Evolutionary conservation across 164 flowering plant genomes (phyloP), one percentile per base, ranked within the genome.

Genomic region (Umbilicus rupestris): DNA sequence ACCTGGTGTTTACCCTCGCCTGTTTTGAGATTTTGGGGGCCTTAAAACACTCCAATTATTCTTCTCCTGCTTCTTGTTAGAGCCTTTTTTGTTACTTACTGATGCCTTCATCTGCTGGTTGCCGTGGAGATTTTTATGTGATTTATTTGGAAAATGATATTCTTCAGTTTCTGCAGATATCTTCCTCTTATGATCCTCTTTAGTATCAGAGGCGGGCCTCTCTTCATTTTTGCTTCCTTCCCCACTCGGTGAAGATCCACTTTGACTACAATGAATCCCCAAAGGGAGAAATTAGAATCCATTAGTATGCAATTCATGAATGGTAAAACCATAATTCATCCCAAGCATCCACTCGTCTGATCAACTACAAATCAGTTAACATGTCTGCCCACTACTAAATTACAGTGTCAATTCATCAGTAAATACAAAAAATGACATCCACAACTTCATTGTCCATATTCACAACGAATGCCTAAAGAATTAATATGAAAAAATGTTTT

Each of bases 21-120:
- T 77, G 73, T 62, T 74, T 52, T 71, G 75, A 78, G 65, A 30
- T 69, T 80, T 85, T 39, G 88, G 86, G 49, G 87, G 89, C 75
- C 84, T 83, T 41, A 87, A 83, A 66, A 84, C 81, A 68, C 70
- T 85, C 90, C 89, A 92, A 71, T 91, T 86, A 33, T 82, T 77
- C 73, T 78, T 85, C 11, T 74, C 82, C 20, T 63, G 79, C 78
- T 86, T 86, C 78, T 83, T 83, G 33, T 41, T 64, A 70, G 80
- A 75, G 52, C 74, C 75, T 62, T 68, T 83, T 31, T 70, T 69
- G 30, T 66, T 77, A 65, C 63, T 80, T 29, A 77, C 65, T 20
- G 84, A 68, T 60, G 82, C 66, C 1, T 7, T 30, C 17, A 19
- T 19, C 15, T 39, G 67, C 41, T 71, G 69, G 68, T 69, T 70